Evolutionary conservation across 768 basidiomycete species (phyloP).

Genomic region (Pulveroboletus sp.): DNA sequence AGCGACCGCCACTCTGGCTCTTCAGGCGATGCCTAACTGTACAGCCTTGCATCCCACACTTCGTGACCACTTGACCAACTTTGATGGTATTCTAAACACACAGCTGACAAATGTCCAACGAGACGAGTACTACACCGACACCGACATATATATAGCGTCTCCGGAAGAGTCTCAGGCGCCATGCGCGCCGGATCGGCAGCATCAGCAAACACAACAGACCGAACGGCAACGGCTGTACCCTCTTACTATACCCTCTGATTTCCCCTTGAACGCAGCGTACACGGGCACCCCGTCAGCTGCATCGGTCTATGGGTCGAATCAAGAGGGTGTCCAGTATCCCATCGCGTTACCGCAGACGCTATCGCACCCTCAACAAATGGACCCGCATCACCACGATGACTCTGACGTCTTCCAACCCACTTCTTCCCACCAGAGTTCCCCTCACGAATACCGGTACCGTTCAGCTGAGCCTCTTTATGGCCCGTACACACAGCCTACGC

Average conservation of each 20-base stretch:
- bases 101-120: conserved; percentile 40
- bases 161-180: conserved; percentile 4
- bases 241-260: conserved; percentile 19
- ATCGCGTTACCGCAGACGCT: conserved; percentile 4
- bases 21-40: conserved; percentile 26
- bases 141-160: conserved; percentile 14
- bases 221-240: conserved; percentile 23
- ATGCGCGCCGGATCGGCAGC: background rate
- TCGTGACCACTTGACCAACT: conserved; percentile 50
- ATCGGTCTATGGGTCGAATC: conserved; percentile 5
- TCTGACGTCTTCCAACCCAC: conserved; percentile 7
- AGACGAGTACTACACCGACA: conserved; percentile 24
- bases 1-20: conserved; percentile 28
- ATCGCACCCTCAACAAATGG: background rate
- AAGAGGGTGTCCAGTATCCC: conserved; percentile 2
- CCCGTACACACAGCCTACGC: conserved; percentile 10
- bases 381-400: conserved; percentile 13
- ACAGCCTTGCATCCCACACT: conserved; percentile 52
- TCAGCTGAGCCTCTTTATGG: conserved; percentile 13
- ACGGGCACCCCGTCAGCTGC: background rate
- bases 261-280: conserved; percentile 6
- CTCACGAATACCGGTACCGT: conserved; percentile 11
- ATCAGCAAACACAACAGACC: conserved; percentile 12
- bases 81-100: conserved; percentile 49
- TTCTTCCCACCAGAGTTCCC: conserved; percentile 18